These are phyloP conservation scores for Scolecobasidium constrictum DNA, from an alignment of 2,329 filamentous ascomycete species.

Conservation along the genomic window DNA sequence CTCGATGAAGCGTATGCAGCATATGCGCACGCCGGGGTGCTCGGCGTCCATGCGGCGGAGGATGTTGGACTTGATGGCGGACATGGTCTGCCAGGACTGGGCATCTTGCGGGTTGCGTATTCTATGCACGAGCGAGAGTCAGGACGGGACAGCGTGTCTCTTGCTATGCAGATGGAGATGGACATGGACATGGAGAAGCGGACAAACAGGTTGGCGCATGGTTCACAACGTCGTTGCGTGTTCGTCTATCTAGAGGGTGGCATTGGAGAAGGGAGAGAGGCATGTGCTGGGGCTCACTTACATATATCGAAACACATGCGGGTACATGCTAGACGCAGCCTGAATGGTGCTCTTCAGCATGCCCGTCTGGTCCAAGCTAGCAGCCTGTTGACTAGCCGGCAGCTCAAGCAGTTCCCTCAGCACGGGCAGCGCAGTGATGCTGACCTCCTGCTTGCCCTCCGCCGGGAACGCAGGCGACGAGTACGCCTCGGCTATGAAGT, in stretches of 20 bases:
- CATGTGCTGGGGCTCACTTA: conserved; percentile 43
- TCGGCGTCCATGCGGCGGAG: conserved; percentile 78
- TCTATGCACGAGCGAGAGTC: conserved; percentile 1
- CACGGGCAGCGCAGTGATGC: conserved; percentile 66
- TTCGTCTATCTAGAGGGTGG: conserved; percentile 15
- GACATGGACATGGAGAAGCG: too few species aligned
- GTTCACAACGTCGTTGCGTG: too few species aligned
- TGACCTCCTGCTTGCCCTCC: conserved; percentile 70
- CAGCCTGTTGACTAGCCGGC: conserved; percentile 5
- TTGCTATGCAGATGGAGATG: conserved; percentile 16
- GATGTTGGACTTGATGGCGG: conserved; percentile 11
- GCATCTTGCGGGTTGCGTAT: conserved; percentile 60
- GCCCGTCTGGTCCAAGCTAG: conserved; percentile 54
- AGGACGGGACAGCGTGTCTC: background rate
- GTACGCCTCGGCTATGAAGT: conserved; percentile 93
- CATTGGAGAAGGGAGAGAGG: too few species aligned
- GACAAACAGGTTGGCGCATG: too few species aligned
- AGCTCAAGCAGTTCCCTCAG: conserved; percentile 41
- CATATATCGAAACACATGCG: conserved; percentile 86
- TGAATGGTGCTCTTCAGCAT: conserved; percentile 83
- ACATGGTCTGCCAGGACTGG: conserved; percentile 29
- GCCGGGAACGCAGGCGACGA: conserved; percentile 73
- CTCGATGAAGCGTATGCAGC: conserved; percentile 96
- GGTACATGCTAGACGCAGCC: conserved; percentile 84
- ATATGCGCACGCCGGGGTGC: conserved; percentile 67